Base-by-base conservation (phyloP, 208 protist species). In the Leishmania tropica region DNA sequence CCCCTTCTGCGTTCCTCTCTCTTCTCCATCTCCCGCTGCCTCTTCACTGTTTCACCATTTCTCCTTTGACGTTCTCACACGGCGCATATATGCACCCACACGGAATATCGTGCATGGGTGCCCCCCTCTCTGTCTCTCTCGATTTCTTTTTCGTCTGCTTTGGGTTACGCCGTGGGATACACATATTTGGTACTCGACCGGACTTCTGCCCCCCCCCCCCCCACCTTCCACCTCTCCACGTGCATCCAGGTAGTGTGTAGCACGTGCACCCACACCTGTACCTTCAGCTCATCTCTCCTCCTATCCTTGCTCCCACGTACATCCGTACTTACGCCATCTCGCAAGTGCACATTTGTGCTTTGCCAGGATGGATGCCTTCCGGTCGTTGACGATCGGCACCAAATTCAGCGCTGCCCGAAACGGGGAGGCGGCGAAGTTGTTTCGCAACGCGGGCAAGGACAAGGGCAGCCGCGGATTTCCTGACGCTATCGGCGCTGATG, bases 281-380 rank as follows among this genome's bases (percentile, higher is more conserved):
- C 31, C 31, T 11, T 47, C 48, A 47, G 53, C 51, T 42, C 68
- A n/a, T 24, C 21, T 47, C 73, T 62, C 19, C 51, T 47, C 24
- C 13, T 47, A 45, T 37, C 48, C 31, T 47, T 42, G 28, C 51
- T 28, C 31, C 15, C 13, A 24, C 42, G 5, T 13, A 60, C 73
- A 21, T 56, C 28, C n/a, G 53, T 40, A 56, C 47, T n/a, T 19
- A 48, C 71, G 10, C 47, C 40, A n/a, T 5, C 73, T 1, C 17
- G 19, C 21, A 51, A 40, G 73, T 45, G 21, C 31, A 7, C 51
- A 47, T 35, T 74, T 28, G 70, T 51, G 45, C 67, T 13, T 24
- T 13, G 35, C 6, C 13, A 65, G 3, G 54, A 95, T 95, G 94
- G 89, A 93, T 64, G 83, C 87, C 5, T 97, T 97, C 78, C 86